Conservation (phyloP, 768 basidiomycete genomes). For the Erythrobasidium yunnanense region DNA sequence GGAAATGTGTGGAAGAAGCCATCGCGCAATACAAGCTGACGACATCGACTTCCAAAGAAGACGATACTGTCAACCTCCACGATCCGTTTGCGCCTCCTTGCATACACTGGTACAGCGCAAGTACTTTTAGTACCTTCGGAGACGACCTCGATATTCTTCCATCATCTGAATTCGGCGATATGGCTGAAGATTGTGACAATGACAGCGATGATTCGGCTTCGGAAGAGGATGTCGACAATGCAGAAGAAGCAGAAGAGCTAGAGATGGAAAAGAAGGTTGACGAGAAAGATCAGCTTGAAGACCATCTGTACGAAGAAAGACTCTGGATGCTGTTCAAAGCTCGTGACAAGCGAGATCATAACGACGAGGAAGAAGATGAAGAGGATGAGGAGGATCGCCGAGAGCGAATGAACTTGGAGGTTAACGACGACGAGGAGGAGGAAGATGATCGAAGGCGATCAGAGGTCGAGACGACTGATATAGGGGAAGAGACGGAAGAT, state of each 20-base stretch:
- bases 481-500: too few relatives aligned
- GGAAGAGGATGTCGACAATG: neutral
- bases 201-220: neutral
- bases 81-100: too few relatives aligned
- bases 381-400: neutral
- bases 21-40: too few relatives aligned
- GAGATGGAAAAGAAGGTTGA: neutral
- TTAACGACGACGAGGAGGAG: neutral
- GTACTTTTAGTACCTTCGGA: too few relatives aligned
- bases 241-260: neutral
- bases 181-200: too few relatives aligned
- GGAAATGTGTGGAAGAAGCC: too few relatives aligned
- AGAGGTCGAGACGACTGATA: neutral
- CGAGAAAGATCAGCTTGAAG: conserved; percentile 7
- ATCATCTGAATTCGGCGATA: too few relatives aligned
- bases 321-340: neutral
- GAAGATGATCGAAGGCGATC: neutral
- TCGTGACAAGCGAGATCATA: neutral
- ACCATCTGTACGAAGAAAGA: conserved; percentile 5
- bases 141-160: too few relatives aligned
- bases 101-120: too few relatives aligned
- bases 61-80: too few relatives aligned
- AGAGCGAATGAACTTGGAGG: neutral
- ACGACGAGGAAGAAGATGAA: neutral
- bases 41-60: too few relatives aligned